Base-by-base conservation (phyloP, 306 rosid species). In the Aeschynomene evenia region DNA sequence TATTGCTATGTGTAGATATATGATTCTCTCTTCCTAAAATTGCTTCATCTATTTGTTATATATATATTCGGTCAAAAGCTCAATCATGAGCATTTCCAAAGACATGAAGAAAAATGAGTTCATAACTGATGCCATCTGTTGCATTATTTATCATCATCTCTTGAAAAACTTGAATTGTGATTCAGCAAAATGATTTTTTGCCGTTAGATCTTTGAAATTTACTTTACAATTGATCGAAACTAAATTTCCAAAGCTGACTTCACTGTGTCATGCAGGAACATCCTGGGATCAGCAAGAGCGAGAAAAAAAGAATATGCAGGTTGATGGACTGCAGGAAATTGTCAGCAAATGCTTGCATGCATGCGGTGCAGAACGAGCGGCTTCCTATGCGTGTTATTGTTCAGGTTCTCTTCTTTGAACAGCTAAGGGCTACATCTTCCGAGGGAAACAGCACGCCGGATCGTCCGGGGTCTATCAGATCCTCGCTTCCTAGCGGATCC, bases 371-470 rank as follows among this genome's bases (percentile, higher is more conserved):
- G 84, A 93, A 90, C 20, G 96, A 93, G 85, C 81, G 97, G 68
- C 94, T 93, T 52, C 98, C 98, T 1, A 63, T 93, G 60, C 88
- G 97, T 2, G 87, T 87, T 0, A 88, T 88, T 0, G 98, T 90
- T 66, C 98, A 90, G 82, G 90, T 93, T 53, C 98, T 93, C 57
- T 93, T 88, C 84, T 93, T 93, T 48, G 98, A 93, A 73, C 97
- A 90, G 79, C 63, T 88, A 64, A 82, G 97, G 77, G 84, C 85
- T 42, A 51, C 98, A 33, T 56, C 90, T 15, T 65, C 91, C 0
- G 86, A 85, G 1, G 93, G 91, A 45, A 83, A 51, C 69, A 83
- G 71, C 78, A 87, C 87, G 3, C 90, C 96, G 0, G 97, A 90
- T 68, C 80, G 80, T 34, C 88, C 85, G 0, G 83, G 86, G 14